Percentiles rank a stretch among this genome's conserved stretches.
These are phyloP conservation scores for Vitis amurensis DNA, from an alignment of 164 flowering plant species.

Conservation along the genomic window DNA sequence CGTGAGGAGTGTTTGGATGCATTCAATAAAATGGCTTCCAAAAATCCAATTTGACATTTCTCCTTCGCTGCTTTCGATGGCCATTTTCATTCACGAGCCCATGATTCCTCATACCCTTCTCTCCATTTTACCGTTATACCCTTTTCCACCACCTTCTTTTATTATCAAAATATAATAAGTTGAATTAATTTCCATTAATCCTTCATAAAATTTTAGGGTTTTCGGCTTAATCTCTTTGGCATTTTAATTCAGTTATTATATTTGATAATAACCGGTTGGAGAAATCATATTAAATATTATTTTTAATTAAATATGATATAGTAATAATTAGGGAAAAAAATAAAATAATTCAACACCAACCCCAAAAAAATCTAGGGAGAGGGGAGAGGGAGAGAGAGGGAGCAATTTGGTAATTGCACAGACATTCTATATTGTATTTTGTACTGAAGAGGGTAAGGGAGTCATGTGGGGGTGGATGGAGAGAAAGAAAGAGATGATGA, in stretches of 20 bases:
- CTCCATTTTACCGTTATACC: slow-evolving; percentile 1
- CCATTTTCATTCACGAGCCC: slow-evolving; percentile 24
- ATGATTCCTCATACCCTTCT: slow-evolving; percentile 7
- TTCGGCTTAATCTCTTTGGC: too few species aligned
- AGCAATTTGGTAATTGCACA: slow-evolving; percentile 25
- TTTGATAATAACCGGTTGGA: too few species aligned
- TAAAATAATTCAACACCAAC: too few species aligned
- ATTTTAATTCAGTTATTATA: too few species aligned
- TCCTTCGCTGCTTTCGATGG: slow-evolving; percentile 56
- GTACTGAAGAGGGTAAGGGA: slow-evolving; percentile 38
- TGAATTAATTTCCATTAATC: too few species aligned
- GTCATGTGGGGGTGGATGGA: slow-evolving; percentile 30
- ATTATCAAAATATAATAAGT: too few species aligned
- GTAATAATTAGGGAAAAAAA: too few species aligned
- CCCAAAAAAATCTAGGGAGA: too few species aligned
- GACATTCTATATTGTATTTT: slow-evolving; percentile 11
- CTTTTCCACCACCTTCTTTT: background rate
- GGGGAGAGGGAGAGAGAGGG: background rate
- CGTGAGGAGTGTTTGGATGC: slow-evolving; percentile 72
- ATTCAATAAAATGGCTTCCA: slow-evolving; percentile 24
- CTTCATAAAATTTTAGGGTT: too few species aligned
- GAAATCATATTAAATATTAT: too few species aligned
- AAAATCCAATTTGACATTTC: slow-evolving; percentile 6
- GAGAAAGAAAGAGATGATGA: slow-evolving; percentile 26
- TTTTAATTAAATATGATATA: too few species aligned